Evolutionary conservation across 2,329 filamentous ascomycete genomes (phyloP).

Genomic region (Xylaria sp.): DNA sequence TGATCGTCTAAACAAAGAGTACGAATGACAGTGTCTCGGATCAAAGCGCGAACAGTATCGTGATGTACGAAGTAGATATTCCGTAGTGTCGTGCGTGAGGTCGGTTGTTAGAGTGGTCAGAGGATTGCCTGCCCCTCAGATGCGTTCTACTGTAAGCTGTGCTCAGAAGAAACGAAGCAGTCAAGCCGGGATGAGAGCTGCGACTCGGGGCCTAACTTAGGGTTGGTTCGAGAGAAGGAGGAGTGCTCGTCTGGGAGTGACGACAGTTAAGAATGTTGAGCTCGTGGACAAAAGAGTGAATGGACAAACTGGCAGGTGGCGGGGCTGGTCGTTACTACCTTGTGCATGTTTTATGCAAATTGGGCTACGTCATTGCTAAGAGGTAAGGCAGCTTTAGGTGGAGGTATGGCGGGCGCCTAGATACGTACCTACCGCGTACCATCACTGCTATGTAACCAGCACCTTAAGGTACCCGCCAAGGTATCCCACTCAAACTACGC

Average conservation of each 20-base stretch:
- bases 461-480: no score
- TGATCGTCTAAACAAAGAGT: constrained; percentile 11
- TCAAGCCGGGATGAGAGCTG: constrained; percentile 2
- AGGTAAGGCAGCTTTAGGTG: no score
- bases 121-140: not conserved
- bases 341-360: not conserved
- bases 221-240: constrained; percentile 21
- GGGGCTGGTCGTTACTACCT: not conserved
- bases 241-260: constrained; percentile 18
- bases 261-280: constrained; percentile 23
- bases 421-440: no score
- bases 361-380: not conserved
- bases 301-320: not conserved
- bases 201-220: constrained; percentile 4
- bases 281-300: constrained; percentile 8
- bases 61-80: no score
- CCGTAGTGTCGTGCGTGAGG: not conserved
- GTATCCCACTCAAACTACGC: no score
- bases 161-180: not conserved
- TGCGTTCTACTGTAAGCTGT: not conserved
- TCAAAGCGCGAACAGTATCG: not conserved
- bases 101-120: not conserved
- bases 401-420: no score
- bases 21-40: constrained; percentile 6
- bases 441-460: no score